Conservation (phyloP, 2,329 filamentous ascomycete species). For the Fusarium bulbicola region DNA sequence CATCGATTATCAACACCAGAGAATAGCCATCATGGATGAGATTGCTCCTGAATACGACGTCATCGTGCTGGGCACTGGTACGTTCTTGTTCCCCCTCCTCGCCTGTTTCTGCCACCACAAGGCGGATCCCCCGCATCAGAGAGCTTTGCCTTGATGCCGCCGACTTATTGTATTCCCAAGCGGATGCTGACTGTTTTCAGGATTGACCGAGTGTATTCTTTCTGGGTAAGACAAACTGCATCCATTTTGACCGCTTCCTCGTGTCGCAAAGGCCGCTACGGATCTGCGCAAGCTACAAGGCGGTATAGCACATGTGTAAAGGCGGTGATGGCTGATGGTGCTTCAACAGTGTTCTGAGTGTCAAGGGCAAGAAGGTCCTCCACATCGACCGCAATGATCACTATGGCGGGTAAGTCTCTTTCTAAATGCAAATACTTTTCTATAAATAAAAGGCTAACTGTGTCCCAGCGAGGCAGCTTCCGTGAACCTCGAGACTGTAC, state of each 20-base stretch:
- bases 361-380: slow-evolving; percentile 98
- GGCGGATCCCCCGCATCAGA: slow-evolving; percentile 36
- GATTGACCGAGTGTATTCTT: slow-evolving; percentile 98
- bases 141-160: slow-evolving; percentile 22
- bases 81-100: slow-evolving; percentile 45
- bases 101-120: slow-evolving; percentile 25
- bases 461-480: slow-evolving; percentile 82
- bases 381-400: slow-evolving; percentile 99
- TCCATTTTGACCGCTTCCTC: background rate
- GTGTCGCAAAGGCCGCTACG: slow-evolving; percentile 1
- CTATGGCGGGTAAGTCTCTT: slow-evolving; percentile 86
- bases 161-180: background rate
- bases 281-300: slow-evolving; percentile 15
- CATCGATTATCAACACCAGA: slow-evolving; percentile 20
- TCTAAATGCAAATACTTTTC: background rate
- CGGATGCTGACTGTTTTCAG: slow-evolving; percentile 57
- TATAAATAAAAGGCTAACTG: slow-evolving; percentile 39
- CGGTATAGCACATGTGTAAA: slow-evolving; percentile 34
- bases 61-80: slow-evolving; percentile 97
- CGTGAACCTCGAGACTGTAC: slow-evolving; percentile 92
- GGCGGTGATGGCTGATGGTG: slow-evolving; percentile 35
- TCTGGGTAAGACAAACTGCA: slow-evolving; percentile 75
- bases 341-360: slow-evolving; percentile 78
- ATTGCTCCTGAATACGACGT: slow-evolving; percentile 99
- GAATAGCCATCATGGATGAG: slow-evolving; percentile 78